Evolutionary conservation across 2,329 filamentous ascomycete genomes (phyloP).

Genomic region (Fusarium sp.): DNA sequence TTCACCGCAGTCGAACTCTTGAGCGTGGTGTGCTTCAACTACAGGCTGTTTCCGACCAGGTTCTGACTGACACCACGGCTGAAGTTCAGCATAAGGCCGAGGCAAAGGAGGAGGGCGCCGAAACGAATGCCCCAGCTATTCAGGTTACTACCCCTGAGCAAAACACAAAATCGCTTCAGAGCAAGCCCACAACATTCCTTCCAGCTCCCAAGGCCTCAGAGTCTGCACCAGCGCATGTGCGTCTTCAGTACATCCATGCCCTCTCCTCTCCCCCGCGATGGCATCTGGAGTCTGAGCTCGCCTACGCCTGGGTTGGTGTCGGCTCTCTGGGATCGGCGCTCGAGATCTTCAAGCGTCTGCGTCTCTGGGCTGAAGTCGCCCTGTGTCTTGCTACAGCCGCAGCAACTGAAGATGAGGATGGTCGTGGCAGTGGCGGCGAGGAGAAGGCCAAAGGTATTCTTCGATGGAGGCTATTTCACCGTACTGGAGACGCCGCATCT

Average conservation of each 20-base stretch:
- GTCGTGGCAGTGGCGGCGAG: conserved; percentile 67
- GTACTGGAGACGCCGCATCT: conserved; percentile 53
- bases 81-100: conserved; percentile 43
- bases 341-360: conserved; percentile 92
- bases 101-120: conserved; percentile 36
- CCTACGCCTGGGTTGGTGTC: conserved; percentile 87
- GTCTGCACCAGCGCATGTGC: conserved; percentile 76
- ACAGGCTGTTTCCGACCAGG: conserved; percentile 93
- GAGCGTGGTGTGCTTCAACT: conserved; percentile 91
- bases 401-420: conserved; percentile 64
- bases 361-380: conserved; percentile 94
- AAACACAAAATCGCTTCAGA: conserved; percentile 32
- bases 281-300: conserved; percentile 93
- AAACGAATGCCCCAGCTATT: conserved; percentile 55
- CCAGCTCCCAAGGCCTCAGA: conserved; percentile 77
- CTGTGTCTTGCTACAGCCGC: conserved; percentile 77
- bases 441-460: conserved; percentile 81
- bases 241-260: conserved; percentile 83
- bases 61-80: conserved; percentile 79
- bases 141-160: conserved; percentile 53
- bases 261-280: conserved; percentile 85
- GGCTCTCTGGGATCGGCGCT: conserved; percentile 89
- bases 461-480: conserved; percentile 78
- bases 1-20: conserved; percentile 83
- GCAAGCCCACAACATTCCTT: conserved; percentile 77